Base-by-base conservation (phyloP, 805 yeast genomes). In the Ogataea dorogensis region DNA sequence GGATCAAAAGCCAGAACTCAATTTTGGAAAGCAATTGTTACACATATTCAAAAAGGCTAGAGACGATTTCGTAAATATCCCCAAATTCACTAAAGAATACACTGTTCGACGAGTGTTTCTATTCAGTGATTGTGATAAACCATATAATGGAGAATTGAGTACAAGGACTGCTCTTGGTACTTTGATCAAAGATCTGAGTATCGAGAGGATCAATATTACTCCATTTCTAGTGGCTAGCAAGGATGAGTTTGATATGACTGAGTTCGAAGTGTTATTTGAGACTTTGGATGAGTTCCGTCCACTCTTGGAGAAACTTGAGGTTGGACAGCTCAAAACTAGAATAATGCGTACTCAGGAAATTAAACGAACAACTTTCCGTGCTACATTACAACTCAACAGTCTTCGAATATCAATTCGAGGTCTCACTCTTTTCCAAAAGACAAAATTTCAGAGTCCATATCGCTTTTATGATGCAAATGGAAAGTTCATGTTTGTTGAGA, bases 101-200 rank as follows among this genome's bases (percentile, higher is more conserved):
- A 75, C 75, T 32, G 70, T 69, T 28, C 75, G 73, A 46, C 79
- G 82, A 49, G 60, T 86, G 3, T 72, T 86, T 45, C 62, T 87
- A 53, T 75, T 88, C 51, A 86, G 96, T 0, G 83, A 81, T 53
- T 78, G 81, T 54, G 93, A 83, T 47, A 60, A 59, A 29, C 97
- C 96, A 0, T 71, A 63, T 44, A 65, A 67, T 35, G 63, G 64
- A 6, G 49, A 63, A 6, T 64, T 69, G 11, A 38, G 50, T 2
- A 61, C 67, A 3, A 71, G 70, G 48, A 66, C 65, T 29, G 63
- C 74, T 5, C 62, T 86, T 16, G 71, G 80, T 46, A 73, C 73
- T 13, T 64, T 79, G 5, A 68, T 82, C 10, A 70, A 71, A 24
- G 93, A 84, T 56, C 68, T 79, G 38, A 73, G 74, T 38, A 75